Evolutionary conservation across 2,329 filamentous ascomycete species (phyloP).

Genomic region (Endothia cerciana): DNA sequence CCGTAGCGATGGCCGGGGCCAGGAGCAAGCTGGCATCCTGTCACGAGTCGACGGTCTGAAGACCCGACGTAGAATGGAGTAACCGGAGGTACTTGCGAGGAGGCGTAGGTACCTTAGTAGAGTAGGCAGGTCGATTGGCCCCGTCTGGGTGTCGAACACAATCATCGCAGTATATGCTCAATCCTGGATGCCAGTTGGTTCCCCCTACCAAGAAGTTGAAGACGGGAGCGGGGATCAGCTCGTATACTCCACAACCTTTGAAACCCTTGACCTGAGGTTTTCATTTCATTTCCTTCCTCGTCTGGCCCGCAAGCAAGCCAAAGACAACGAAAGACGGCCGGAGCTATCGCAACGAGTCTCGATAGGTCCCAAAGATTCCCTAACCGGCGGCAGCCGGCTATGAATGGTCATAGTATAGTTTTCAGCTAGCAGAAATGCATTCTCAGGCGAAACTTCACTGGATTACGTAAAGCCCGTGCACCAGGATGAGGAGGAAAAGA

Average conservation of each 20-base stretch:
- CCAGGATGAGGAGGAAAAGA: conserved; percentile 59
- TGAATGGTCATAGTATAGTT: conserved; percentile 82
- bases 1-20: not conserved
- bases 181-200: not conserved
- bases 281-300: conserved; percentile 52
- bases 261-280: too few relatives aligned
- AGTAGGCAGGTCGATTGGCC: not conserved
- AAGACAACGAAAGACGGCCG: conserved; percentile 54
- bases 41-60: not conserved
- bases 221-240: not conserved
- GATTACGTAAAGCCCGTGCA: conserved; percentile 81
- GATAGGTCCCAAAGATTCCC: conserved; percentile 76
- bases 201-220: not conserved
- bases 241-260: too few relatives aligned
- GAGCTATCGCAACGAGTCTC: conserved; percentile 29
- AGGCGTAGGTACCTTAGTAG: not conserved
- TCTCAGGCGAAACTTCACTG: conserved; percentile 89
- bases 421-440: conserved; percentile 90
- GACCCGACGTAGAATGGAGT: too few relatives aligned
- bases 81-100: too few relatives aligned
- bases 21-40: not conserved
- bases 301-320: conserved; percentile 46
- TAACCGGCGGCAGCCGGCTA: conserved; percentile 68
- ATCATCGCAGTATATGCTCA: not conserved
- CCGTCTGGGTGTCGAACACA: not conserved